Conservation (phyloP, 768 basidiomycete genomes). For the Dacryopinax spathularia region DNA sequence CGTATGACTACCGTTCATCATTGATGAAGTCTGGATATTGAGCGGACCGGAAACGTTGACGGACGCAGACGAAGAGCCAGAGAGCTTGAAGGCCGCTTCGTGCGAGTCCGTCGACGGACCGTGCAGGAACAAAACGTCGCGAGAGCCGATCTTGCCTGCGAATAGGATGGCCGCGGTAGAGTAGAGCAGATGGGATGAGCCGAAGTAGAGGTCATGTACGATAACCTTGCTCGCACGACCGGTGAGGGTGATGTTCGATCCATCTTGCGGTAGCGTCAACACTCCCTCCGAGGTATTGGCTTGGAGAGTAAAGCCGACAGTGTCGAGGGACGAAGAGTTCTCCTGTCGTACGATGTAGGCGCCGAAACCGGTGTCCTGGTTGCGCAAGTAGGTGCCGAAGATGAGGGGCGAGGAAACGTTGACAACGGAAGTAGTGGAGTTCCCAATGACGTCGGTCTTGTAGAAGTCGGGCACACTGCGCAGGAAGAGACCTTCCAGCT, state of each 20-base stretch:
- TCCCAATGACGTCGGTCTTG: slow-evolving; percentile 62
- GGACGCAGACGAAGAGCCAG: slow-evolving; percentile 18
- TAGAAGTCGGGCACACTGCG: slow-evolving; percentile 65
- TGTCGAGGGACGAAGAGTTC: slow-evolving; percentile 36
- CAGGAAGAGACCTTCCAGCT: slow-evolving; percentile 62
- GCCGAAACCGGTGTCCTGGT: slow-evolving; percentile 48
- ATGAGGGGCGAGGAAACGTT: slow-evolving; percentile 32
- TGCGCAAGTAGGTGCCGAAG: slow-evolving; percentile 49
- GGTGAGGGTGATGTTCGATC: slow-evolving; percentile 39
- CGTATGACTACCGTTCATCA: slow-evolving; percentile 23
- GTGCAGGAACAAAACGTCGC: slow-evolving; percentile 52
- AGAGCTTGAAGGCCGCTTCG: slow-evolving; percentile 36
- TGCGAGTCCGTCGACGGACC: slow-evolving; percentile 43
- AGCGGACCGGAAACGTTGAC: neutral
- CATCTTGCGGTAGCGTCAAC: slow-evolving; percentile 43
- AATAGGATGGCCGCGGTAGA: slow-evolving; percentile 64
- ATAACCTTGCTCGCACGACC: slow-evolving; percentile 66
- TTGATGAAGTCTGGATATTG: slow-evolving; percentile 4
- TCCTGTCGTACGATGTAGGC: slow-evolving; percentile 61
- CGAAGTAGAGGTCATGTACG: slow-evolving; percentile 59
- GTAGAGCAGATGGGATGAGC: slow-evolving; percentile 43
- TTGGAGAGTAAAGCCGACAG: slow-evolving; percentile 43
- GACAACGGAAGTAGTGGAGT: slow-evolving; percentile 36
- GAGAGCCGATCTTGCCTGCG: slow-evolving; percentile 42
- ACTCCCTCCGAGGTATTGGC: slow-evolving; percentile 39